phyloP scores from a whole-genome alignment of 345 rosid species.

The Populus nigra region DNA sequence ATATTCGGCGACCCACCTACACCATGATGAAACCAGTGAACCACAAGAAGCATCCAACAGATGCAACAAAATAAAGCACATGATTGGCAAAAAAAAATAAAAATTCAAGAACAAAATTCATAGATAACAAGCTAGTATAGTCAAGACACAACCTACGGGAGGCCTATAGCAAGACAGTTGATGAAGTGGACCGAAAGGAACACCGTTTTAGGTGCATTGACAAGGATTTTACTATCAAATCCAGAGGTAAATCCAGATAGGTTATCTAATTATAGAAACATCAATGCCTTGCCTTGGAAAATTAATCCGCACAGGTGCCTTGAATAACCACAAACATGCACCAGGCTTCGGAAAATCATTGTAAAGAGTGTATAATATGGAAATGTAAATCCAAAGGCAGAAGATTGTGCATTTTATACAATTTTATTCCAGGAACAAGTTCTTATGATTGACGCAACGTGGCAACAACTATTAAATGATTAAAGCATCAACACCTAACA shows the following conservation, averaged over 20 bases:
- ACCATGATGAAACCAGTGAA: slow-evolving; percentile 18
- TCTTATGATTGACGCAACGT: background rate
- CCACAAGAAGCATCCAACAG: background rate
- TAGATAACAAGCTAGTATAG: background rate
- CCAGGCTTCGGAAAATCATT: background rate
- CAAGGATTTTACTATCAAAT: background rate
- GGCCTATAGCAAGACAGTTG: background rate
- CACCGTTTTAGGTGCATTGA: background rate
- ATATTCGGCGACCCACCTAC: slow-evolving; percentile 62
- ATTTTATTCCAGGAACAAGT: background rate
- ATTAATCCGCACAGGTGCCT: background rate
- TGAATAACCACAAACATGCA: background rate
- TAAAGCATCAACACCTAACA: background rate
- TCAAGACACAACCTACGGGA: background rate
- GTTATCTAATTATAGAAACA: background rate
- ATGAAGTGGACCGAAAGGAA: background rate
- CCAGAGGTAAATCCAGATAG: background rate
- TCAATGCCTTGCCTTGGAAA: background rate
- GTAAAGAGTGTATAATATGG: background rate
- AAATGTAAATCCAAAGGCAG: slow-evolving; percentile 8
- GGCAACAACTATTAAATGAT: background rate
- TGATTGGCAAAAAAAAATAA: background rate
- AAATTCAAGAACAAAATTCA: background rate
- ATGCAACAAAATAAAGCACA: slow-evolving; percentile 5
- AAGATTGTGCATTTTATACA: background rate